These are phyloP conservation scores for Cantharellus anzutake DNA, from an alignment of 768 basidiomycete species.

Conservation along the genomic window DNA sequence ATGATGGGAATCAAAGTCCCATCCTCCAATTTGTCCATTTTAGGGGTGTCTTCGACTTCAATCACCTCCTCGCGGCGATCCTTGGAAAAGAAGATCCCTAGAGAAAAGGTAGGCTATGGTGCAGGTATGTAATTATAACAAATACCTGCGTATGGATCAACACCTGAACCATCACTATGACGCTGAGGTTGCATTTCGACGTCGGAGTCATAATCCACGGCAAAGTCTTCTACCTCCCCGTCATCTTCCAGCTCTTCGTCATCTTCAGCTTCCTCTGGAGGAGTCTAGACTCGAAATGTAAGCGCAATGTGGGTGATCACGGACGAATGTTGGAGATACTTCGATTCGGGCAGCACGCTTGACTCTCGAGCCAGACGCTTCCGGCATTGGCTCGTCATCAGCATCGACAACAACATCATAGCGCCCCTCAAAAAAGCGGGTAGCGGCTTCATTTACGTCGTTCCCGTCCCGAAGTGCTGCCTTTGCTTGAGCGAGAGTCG, in stretches of 20 bases:
- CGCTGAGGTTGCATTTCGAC: slow-evolving; percentile 27
- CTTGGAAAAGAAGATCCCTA: slow-evolving; percentile 90
- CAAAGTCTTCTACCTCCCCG: slow-evolving; percentile 35
- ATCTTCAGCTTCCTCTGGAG: slow-evolving; percentile 14
- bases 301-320: neutral
- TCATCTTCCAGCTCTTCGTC: slow-evolving; percentile 28
- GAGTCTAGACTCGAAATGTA: slow-evolving; percentile 18
- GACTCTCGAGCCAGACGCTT: neutral
- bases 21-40: slow-evolving; percentile 31
- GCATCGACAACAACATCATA: slow-evolving; percentile 47
- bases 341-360: neutral
- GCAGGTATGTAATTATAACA: neutral
- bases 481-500: slow-evolving; percentile 59
- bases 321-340: slow-evolving; percentile 1
- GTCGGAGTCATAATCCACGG: slow-evolving; percentile 65
- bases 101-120: neutral
- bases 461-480: slow-evolving; percentile 64
- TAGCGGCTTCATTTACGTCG: slow-evolving; percentile 87
- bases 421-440: slow-evolving; percentile 65
- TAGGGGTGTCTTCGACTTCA: slow-evolving; percentile 70
- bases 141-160: slow-evolving; percentile 79
- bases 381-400: slow-evolving; percentile 18
- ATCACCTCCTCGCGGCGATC: slow-evolving; percentile 82
- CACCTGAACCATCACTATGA: slow-evolving; percentile 28
- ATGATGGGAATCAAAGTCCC: slow-evolving; percentile 26